Conservation (phyloP, 2,329 filamentous ascomycete genomes). For the Microdochium bolleyi region DNA sequence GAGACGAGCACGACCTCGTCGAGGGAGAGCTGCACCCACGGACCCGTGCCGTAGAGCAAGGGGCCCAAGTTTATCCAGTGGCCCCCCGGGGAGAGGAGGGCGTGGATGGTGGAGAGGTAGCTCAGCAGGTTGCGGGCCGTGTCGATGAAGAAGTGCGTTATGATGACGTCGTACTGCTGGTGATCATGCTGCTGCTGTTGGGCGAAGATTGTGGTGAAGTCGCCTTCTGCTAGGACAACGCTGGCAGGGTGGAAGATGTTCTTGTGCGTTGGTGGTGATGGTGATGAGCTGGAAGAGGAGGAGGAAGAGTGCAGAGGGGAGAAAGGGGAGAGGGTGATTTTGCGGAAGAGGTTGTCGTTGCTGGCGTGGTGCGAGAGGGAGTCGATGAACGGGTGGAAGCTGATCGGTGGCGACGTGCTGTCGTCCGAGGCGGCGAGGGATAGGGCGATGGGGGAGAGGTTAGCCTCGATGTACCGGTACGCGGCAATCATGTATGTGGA, state of each 20-base stretch:
- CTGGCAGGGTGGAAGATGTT: slow-evolving; percentile 19
- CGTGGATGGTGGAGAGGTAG: slow-evolving; percentile 46
- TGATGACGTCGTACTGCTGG: slow-evolving; percentile 34
- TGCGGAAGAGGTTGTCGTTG: slow-evolving; percentile 35
- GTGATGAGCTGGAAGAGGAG: neutral
- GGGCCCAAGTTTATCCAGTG: slow-evolving; percentile 50
- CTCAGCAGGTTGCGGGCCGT: slow-evolving; percentile 46
- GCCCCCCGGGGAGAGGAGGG: slow-evolving; percentile 36
- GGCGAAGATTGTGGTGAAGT: slow-evolving; percentile 39
- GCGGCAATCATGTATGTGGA: slow-evolving; percentile 48
- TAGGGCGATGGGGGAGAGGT: slow-evolving; percentile 6
- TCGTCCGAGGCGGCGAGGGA: neutral
- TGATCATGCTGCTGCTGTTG: neutral
- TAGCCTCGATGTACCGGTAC: slow-evolving; percentile 37
- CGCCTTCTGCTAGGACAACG: slow-evolving; percentile 44
- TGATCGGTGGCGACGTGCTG: slow-evolving; percentile 9
- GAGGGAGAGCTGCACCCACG: slow-evolving; percentile 45
- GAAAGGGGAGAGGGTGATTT: slow-evolving; percentile 31
- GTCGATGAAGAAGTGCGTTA: slow-evolving; percentile 55
- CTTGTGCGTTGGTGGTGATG: slow-evolving; percentile 15
- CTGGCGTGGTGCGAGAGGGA: slow-evolving; percentile 47
- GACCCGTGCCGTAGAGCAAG: slow-evolving; percentile 43
- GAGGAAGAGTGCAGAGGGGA: neutral
- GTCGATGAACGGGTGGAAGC: slow-evolving; percentile 44
- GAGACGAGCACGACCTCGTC: slow-evolving; percentile 42